These are phyloP conservation scores for Neurospora sp. DNA, from an alignment of 2,329 filamentous ascomycete species.

Conservation along the genomic window DNA sequence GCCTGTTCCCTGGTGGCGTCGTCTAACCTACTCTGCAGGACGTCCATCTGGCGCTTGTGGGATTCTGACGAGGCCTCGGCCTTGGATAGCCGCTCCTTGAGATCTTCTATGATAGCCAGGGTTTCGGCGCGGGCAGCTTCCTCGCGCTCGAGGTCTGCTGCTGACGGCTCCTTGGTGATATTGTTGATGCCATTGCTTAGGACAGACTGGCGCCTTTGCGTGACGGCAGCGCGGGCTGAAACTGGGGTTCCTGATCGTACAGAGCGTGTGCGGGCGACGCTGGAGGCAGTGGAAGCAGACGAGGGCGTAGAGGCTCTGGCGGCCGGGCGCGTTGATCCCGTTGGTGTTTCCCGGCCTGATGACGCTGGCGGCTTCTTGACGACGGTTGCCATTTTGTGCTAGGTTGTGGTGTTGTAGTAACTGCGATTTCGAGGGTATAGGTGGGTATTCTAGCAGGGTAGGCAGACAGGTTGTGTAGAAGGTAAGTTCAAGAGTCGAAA, in stretches of 20 bases:
- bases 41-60: constrained; percentile 73
- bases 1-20: constrained; percentile 75
- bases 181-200: constrained; percentile 29
- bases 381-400: constrained; percentile 36
- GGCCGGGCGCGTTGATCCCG: constrained; percentile 26
- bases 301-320: constrained; percentile 40
- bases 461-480: not conserved
- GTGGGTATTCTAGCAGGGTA: not conserved
- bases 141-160: constrained; percentile 38
- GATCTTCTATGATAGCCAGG: constrained; percentile 68
- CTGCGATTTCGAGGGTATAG: not conserved
- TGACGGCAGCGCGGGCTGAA: constrained; percentile 62
- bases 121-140: constrained; percentile 73
- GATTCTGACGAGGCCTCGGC: constrained; percentile 71
- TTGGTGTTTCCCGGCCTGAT: constrained; percentile 36
- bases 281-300: constrained; percentile 31
- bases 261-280: constrained; percentile 51
- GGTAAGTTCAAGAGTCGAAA: too few relatives aligned
- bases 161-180: constrained; percentile 30
- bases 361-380: constrained; percentile 43
- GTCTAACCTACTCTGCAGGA: constrained; percentile 77
- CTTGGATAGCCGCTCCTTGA: constrained; percentile 73
- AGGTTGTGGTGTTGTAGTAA: constrained; percentile 7
- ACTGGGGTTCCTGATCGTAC: constrained; percentile 55
- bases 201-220: constrained; percentile 46